Base-by-base conservation (phyloP, 495 filamentous ascomycete genomes). In the Ascobolus immersus region DNA sequence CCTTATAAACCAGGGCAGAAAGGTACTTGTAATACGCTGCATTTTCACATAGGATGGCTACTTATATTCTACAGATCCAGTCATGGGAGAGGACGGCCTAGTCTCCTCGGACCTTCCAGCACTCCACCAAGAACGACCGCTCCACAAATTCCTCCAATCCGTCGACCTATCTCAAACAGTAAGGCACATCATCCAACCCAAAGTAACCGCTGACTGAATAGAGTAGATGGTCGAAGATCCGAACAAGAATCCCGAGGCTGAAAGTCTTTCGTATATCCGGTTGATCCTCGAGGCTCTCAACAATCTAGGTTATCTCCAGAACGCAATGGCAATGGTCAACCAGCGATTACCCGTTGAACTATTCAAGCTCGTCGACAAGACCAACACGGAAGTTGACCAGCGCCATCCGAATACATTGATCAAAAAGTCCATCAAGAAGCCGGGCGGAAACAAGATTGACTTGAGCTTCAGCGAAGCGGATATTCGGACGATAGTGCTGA, bases 321-420 rank as follows among this genome's bases (percentile, higher is more conserved):
- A 70, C 19, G 82, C 81, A 4, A 69, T 93, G 21, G 74, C 93
- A 42, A 73, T 66, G 2, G 73, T 99, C 42, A 84, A 93, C 43
- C 80, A 94, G 45, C 65, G 86, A 28, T 60, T 99, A 5, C 86
- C 86, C 0, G 77, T 94, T 17, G 89, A 99, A 50, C 60, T 99
- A 2, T 93, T 92, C 54, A 61, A 69, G 5, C 77, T 94, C 4
- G 86, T 94, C 19, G 89, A 90, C 45, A 84, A 82, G 46, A 89
- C 84, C 6, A 91, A 90, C 48, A 71, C 68, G 21, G 86, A 99
- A 48, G 71, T 94, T 36, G 80, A 92, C 45, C 70, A 80, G 46
- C 72, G 80, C 34, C 81, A 94, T 47, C 84, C 80, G 18, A 73
- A 64, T 39, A 67, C 65, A 17, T 47, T 77, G 34, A 55, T 69